These are phyloP conservation scores for Ganoderma leucocontextum DNA, from an alignment of 1,284 basidiomycete genomes.

Conservation along the genomic window DNA sequence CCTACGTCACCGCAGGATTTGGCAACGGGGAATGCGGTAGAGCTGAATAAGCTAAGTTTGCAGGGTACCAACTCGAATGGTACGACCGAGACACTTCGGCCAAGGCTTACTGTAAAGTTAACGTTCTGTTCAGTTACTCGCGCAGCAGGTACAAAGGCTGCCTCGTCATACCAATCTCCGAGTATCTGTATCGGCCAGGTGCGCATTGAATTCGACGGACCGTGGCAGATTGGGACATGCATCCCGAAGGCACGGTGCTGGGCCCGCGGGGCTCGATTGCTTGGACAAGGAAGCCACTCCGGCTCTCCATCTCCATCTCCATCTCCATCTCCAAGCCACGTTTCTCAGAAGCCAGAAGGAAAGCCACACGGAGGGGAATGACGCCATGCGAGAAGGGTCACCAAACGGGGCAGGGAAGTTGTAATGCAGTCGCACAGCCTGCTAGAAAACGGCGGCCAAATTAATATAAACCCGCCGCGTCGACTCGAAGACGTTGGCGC, in stretches of 20 bases:
- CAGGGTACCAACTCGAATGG: neutral
- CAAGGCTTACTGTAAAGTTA: neutral
- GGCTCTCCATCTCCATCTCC: neutral
- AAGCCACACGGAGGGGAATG: conserved; percentile 10
- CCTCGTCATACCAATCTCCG: neutral
- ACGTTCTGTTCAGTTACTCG: neutral
- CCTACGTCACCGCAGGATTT: neutral
- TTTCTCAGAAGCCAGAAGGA: neutral
- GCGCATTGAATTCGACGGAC: neutral
- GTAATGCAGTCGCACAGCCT: neutral
- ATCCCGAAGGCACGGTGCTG: neutral
- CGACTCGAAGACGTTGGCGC: neutral
- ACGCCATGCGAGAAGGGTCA: conserved; percentile 1
- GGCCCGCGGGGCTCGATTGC: neutral
- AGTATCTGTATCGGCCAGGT: neutral
- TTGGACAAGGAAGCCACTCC: neutral
- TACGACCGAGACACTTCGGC: neutral
- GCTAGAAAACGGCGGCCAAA: neutral
- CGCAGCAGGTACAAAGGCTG: neutral
- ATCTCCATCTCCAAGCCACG: neutral
- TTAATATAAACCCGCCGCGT: neutral
- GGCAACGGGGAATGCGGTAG: neutral
- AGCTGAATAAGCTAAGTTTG: neutral
- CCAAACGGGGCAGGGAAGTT: no score
- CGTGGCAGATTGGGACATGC: neutral